Evolutionary conservation across 78 protist genomes (phyloP), one percentile per base, ranked within the genome.

Genomic region (Dictyostelium citrinum): DNA sequence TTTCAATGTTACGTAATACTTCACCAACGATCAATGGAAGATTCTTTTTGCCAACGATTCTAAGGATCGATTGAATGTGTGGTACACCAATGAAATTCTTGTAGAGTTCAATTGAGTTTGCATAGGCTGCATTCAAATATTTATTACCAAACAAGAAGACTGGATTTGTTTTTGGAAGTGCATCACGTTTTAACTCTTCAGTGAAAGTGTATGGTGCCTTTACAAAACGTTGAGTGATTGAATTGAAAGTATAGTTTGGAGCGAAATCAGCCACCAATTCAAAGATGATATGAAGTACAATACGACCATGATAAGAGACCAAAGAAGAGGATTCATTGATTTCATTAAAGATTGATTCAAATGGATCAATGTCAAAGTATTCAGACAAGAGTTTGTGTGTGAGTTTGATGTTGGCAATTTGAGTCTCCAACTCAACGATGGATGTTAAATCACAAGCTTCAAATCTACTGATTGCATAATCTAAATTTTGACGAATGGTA

Each of bases 271-370:
- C 11, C 60, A 81, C 20, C 29, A 96, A 46, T 72, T 97, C 98
- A 41, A 37, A 51, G 64, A 95, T 46, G 46, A 74, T 72, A 45
- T 97, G 98, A 22, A 76, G 70, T 45, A 84, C 61, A 27, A 98
- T 96, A 68, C 98, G 85, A 20, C 97, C 97, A 46, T 85, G 83
- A 75, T 83, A 95, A 2, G 97, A 95, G 5, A 84, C 90, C 51
- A 96, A 77, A n/a, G 97, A 79, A 22, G 95, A 49, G n/a, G 95
- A 29, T 41, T 97, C 98, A 90, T 81, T 88, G 5, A 75, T 96
- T 72, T 97, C 98, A 20, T 27, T 58, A 79, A 93, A n/a, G 29
- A 97, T 82, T 2, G 35, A 17, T 11, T 96, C 97, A n/a, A 76
- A 97, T 43, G 97, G 45, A 35, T 97, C 98, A 16, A 97, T 45